phyloP scores from a whole-genome alignment of 2,329 filamentous ascomycete genomes.

The Colletotrichum coccodes region DNA sequence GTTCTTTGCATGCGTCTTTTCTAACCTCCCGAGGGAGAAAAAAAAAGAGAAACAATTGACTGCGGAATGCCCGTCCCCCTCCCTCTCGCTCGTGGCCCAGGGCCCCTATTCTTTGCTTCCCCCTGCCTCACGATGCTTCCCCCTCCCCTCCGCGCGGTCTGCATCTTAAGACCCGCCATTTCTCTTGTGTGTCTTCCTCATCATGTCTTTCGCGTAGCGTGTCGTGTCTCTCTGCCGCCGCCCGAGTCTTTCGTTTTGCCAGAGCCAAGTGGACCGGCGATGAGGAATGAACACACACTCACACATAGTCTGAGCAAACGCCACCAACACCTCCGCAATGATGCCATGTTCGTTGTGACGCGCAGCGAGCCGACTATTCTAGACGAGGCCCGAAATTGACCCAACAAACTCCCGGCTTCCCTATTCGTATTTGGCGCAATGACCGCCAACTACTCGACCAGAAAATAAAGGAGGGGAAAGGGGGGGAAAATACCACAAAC shows the following conservation, averaged over 20 bases:
- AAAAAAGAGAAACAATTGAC: background rate
- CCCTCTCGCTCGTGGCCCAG: background rate
- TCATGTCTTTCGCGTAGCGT: background rate
- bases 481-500: background rate
- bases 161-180: background rate
- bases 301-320: background rate
- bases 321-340: conserved; percentile 15
- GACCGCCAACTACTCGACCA: conserved; percentile 7
- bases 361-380: conserved; percentile 11
- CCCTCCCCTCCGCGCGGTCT: background rate
- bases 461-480: background rate
- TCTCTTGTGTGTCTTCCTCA: background rate
- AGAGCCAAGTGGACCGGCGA: conserved; percentile 7
- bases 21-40: background rate
- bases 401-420: conserved; percentile 20
- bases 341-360: conserved; percentile 22
- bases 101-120: background rate
- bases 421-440: conserved; percentile 6
- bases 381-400: conserved; percentile 7
- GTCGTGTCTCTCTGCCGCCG: conserved; percentile 8
- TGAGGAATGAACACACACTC: background rate
- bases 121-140: background rate
- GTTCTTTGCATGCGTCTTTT: conserved; percentile 16
- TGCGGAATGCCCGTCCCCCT: background rate
- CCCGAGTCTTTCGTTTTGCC: background rate